Percentiles rank a stretch among this genome's conserved stretches.
Conservation (phyloP, 2,329 filamentous ascomycete genomes). For the Fusarium sp. region DNA sequence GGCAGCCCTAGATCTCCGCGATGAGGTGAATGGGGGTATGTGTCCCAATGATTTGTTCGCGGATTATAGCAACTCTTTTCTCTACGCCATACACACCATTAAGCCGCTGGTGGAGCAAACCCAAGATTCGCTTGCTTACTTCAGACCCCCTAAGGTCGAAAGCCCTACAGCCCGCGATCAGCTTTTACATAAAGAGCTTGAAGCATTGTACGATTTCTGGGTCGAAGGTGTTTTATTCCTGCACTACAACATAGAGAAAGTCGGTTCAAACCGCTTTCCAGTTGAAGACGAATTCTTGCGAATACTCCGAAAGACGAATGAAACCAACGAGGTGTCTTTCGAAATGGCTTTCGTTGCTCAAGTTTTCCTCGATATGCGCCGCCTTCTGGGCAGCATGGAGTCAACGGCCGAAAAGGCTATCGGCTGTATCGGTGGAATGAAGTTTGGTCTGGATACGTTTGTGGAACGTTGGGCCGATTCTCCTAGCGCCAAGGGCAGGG, state of each 20-base stretch:
- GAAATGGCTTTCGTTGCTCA: background rate
- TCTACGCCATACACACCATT: background rate
- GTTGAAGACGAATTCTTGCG: background rate
- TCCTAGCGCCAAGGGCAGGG: too few species aligned
- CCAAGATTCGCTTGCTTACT: background rate
- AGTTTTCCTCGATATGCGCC: background rate
- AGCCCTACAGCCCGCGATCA: fast-evolving
- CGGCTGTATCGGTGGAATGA: background rate
- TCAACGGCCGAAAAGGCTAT: background rate
- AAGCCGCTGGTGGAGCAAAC: background rate
- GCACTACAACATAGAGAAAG: background rate
- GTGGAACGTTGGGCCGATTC: background rate
- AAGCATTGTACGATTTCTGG: background rate
- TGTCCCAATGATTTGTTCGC: background rate
- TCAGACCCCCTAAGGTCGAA: background rate
- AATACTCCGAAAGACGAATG: background rate
- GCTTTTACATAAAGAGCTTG: background rate
- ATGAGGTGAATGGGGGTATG: background rate
- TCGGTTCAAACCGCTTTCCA: background rate
- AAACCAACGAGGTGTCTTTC: background rate
- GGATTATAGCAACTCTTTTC: background rate
- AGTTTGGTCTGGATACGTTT: background rate
- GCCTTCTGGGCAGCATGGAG: background rate
- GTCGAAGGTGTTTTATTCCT: background rate
- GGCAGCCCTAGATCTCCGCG: too few species aligned